Conservation (phyloP, 148 eudicot species). For the Rhododendron mucronatum region DNA sequence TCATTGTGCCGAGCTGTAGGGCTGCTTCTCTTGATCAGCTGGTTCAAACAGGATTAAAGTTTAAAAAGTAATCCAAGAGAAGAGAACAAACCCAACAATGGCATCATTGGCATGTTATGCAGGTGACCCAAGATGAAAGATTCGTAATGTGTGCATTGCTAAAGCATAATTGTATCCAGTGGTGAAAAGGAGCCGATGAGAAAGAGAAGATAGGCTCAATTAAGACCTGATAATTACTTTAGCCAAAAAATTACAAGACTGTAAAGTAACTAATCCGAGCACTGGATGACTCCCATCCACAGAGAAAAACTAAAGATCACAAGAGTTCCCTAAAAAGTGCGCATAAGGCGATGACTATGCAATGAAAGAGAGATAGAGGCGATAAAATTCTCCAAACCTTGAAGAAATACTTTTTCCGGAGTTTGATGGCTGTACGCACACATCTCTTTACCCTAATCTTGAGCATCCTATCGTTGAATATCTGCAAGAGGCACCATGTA, state of each 20-base stretch:
- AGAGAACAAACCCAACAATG: background rate
- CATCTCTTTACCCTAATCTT: slow-evolving; percentile 90
- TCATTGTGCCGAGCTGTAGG: slow-evolving; percentile 36
- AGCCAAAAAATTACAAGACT: background rate
- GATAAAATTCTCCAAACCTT: slow-evolving; percentile 47
- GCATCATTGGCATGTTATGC: background rate
- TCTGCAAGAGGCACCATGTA: slow-evolving; percentile 41
- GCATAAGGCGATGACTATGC: background rate
- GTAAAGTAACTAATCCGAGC: background rate
- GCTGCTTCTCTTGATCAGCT: slow-evolving; percentile 56
- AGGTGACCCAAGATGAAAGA: background rate
- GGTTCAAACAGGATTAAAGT: slow-evolving; percentile 20
- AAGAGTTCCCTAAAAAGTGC: background rate
- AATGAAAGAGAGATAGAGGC: background rate
- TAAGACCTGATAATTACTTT: background rate
- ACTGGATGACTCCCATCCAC: background rate
- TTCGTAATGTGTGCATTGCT: background rate
- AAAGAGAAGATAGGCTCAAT: background rate
- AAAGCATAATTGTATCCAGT: background rate
- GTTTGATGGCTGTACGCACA: slow-evolving; percentile 80
- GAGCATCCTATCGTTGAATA: slow-evolving; percentile 85
- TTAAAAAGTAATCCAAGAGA: background rate
- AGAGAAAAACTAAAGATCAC: background rate
- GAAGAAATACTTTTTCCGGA: slow-evolving; percentile 83
- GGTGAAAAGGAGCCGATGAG: background rate